Percentiles rank a stretch among this genome's conserved stretches.
phyloP scores from a whole-genome alignment of 257 asterid species.

The Anisodus tanguticus region DNA sequence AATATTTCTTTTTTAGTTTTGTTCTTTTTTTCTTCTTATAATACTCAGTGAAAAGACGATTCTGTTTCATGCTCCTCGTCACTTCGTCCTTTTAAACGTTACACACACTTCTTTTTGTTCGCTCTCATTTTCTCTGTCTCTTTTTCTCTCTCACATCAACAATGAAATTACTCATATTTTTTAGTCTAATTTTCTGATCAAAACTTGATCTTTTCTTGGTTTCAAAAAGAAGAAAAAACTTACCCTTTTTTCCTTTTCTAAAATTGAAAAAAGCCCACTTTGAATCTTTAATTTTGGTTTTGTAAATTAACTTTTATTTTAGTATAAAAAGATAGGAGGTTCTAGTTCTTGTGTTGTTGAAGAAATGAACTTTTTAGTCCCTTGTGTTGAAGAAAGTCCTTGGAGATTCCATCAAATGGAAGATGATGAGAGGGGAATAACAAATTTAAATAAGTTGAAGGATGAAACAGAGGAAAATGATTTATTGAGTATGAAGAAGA shows the following conservation, averaged over 20 bases:
- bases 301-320: not conserved
- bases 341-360: not conserved
- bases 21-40: not conserved
- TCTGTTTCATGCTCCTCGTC: constrained; percentile 29
- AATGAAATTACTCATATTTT: not conserved
- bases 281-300: constrained; percentile 3
- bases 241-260: not conserved
- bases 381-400: constrained; percentile 24
- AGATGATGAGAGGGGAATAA: not conserved
- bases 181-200: not conserved
- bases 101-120: constrained; percentile 26
- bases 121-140: not conserved
- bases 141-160: not conserved
- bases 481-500: not conserved
- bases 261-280: not conserved
- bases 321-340: not conserved
- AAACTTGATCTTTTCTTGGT: not conserved
- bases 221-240: not conserved
- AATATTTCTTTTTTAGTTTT: not conserved
- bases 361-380: constrained; percentile 17
- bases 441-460: not conserved
- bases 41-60: constrained; percentile 18
- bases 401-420: constrained; percentile 21
- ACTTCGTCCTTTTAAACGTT: constrained; percentile 25
- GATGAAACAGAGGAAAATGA: constrained; percentile 21